These are phyloP conservation scores for Begonia loranthoides DNA, from an alignment of 306 rosid species.

Conservation along the genomic window DNA sequence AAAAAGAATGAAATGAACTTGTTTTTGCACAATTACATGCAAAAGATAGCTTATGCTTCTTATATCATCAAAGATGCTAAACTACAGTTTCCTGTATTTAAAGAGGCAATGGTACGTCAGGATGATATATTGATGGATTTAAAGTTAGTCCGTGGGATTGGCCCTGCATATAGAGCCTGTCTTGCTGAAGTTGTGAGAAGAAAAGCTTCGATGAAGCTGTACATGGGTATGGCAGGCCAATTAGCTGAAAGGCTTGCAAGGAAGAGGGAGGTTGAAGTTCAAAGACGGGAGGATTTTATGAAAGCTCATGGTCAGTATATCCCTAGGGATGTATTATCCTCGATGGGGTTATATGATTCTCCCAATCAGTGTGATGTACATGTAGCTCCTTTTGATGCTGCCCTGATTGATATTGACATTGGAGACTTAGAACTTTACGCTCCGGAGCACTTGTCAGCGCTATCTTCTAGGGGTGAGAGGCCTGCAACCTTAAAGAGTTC, in stretches of 20 bases:
- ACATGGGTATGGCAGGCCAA: constrained; percentile 99
- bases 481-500: constrained; percentile 45
- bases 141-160: constrained; percentile 67
- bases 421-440: constrained; percentile 74
- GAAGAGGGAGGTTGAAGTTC: constrained; percentile 69
- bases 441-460: constrained; percentile 61
- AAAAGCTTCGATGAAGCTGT: constrained; percentile 83
- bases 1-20: constrained; percentile 77
- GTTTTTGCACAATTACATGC: constrained; percentile 73
- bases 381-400: constrained; percentile 76
- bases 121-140: constrained; percentile 67
- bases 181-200: constrained; percentile 94
- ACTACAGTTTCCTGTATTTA: constrained; percentile 90
- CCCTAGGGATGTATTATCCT: constrained; percentile 70
- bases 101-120: constrained; percentile 92
- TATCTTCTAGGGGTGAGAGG: constrained; percentile 52
- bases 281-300: constrained; percentile 71
- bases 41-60: constrained; percentile 53
- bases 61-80: constrained; percentile 77
- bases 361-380: constrained; percentile 96
- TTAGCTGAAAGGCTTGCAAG: constrained; percentile 88
- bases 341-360: constrained; percentile 75
- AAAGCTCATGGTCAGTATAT: constrained; percentile 47
- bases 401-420: constrained; percentile 80
- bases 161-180: constrained; percentile 91